A percentile compares a stretch with the other conserved stretches of the same genome.
phyloP scores from a whole-genome alignment of 768 basidiomycete genomes.

The Pleurotus sapidus region DNA sequence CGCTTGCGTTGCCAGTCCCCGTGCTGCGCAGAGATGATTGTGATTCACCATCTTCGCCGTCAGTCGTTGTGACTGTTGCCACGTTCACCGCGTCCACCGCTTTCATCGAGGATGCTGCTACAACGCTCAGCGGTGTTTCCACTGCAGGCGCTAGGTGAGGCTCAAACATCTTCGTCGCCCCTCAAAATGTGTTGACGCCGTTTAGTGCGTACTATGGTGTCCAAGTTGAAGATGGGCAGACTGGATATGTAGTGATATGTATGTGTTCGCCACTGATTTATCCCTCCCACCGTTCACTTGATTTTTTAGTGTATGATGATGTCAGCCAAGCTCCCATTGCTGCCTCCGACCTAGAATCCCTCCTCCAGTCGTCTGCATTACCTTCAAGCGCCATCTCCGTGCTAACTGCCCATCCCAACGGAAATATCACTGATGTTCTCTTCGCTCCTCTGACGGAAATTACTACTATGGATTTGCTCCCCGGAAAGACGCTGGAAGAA shows the following conservation, averaged over 20 bases:
- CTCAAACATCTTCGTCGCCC: not conserved
- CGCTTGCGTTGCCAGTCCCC: not conserved
- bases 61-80: not conserved
- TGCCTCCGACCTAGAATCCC: not conserved
- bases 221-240: constrained; percentile 4
- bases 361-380: not conserved
- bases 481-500: not conserved
- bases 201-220: constrained; percentile 1
- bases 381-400: not conserved
- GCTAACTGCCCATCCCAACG: not conserved
- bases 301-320: not conserved
- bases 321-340: not conserved
- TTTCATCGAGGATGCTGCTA: not conserved
- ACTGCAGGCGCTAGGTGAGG: not conserved
- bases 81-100: not conserved
- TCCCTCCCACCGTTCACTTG: too few species aligned
- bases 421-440: not conserved
- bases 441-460: constrained; percentile 1
- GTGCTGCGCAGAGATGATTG: not conserved
- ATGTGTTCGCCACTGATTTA: not conserved
- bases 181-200: too few species aligned
- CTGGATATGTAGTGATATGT: constrained; percentile 3
- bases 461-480: not conserved
- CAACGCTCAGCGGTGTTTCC: not conserved
- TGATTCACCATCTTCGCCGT: not conserved